Conservation (phyloP, 1,284 basidiomycete species). For the Trichosporon sp. region DNA sequence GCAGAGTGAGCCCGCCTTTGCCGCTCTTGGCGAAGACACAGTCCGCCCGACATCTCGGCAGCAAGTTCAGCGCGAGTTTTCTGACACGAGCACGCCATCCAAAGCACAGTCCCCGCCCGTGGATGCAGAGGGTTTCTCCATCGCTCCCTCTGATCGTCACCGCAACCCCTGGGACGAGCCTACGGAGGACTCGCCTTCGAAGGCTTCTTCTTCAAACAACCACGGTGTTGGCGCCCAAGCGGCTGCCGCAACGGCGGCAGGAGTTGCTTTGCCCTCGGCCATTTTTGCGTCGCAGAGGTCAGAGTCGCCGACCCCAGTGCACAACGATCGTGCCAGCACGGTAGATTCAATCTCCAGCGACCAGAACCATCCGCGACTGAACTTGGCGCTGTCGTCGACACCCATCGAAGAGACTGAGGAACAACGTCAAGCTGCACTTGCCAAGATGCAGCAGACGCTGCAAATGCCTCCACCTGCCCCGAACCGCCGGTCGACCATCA, state of each 20-base stretch:
- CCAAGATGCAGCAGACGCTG: constrained; percentile 53
- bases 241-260: neutral
- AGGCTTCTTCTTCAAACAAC: constrained; percentile 6
- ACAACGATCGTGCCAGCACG: neutral
- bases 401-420: constrained; percentile 52
- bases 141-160: constrained; percentile 54
- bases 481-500: constrained; percentile 45
- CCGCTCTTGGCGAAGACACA: neutral
- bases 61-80: neutral
- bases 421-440: constrained; percentile 52
- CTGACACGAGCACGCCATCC: neutral
- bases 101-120: constrained; percentile 36
- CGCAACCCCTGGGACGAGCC: constrained; percentile 52
- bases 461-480: constrained; percentile 35
- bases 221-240: constrained; percentile 6
- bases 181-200: constrained; percentile 28
- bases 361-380: constrained; percentile 19
- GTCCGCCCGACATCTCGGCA: neutral
- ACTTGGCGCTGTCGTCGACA: constrained; percentile 47
- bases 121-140: constrained; percentile 55
- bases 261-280: constrained; percentile 19
- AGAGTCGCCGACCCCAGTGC: constrained; percentile 6
- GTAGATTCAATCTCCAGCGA: neutral
- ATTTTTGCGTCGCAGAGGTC: constrained; percentile 17
- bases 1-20: neutral